These are phyloP conservation scores for Sutorius australiensis DNA, from an alignment of 768 basidiomycete species.

Conservation along the genomic window DNA sequence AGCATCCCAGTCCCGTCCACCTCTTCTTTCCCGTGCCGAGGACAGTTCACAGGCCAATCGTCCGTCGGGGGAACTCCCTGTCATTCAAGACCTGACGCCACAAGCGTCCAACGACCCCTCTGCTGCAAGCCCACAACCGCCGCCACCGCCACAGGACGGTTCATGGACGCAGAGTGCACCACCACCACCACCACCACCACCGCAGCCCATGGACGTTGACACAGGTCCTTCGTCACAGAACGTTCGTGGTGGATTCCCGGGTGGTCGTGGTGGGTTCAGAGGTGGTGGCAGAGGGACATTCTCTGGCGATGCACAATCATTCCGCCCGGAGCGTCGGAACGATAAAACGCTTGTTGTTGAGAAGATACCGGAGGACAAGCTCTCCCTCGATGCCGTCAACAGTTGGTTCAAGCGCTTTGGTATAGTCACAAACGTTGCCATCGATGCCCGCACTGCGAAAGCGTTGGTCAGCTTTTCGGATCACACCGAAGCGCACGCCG, in stretches of 20 bases:
- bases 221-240: slow-evolving; percentile 26
- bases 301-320: slow-evolving; percentile 58
- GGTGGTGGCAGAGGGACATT: slow-evolving; percentile 57
- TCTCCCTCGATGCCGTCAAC: slow-evolving; percentile 74
- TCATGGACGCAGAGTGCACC: slow-evolving; percentile 20
- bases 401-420: slow-evolving; percentile 92
- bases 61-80: slow-evolving; percentile 70
- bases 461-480: slow-evolving; percentile 84
- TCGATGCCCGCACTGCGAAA: slow-evolving; percentile 70
- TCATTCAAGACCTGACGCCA: slow-evolving; percentile 81
- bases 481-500: slow-evolving; percentile 80
- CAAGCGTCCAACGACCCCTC: slow-evolving; percentile 35
- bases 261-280: slow-evolving; percentile 43
- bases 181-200: slow-evolving; percentile 10
- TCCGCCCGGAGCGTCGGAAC: slow-evolving; percentile 62
- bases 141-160: slow-evolving; percentile 17
- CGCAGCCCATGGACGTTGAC: slow-evolving; percentile 31
- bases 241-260: slow-evolving; percentile 28
- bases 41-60: slow-evolving; percentile 42
- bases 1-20: slow-evolving; percentile 46
- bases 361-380: slow-evolving; percentile 85
- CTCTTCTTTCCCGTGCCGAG: slow-evolving; percentile 55
- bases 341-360: slow-evolving; percentile 89
- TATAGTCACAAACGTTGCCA: slow-evolving; percentile 86
- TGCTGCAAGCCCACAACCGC: slow-evolving; percentile 19